A percentile compares a stretch with the other conserved stretches of the same genome.
Conservation (phyloP, 129 eudicot species). For the Pulicaria dysenterica region DNA sequence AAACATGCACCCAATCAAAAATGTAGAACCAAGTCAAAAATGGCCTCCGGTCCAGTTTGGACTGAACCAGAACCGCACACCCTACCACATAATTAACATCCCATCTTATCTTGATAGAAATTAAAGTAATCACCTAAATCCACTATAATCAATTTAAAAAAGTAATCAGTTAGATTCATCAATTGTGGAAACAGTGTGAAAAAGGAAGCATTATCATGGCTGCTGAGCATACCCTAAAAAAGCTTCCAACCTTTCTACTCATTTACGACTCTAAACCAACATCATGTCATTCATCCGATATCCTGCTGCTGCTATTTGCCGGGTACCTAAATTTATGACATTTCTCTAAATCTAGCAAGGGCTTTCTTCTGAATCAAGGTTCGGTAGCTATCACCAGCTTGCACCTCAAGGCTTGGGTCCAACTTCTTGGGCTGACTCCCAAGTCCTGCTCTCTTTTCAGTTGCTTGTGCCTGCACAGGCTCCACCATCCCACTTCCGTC, state of each 20-base stretch:
- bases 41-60: too few relatives aligned
- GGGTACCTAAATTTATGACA: slow-evolving; percentile 54
- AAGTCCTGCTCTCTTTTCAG: slow-evolving; percentile 81
- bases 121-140: background rate
- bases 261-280: slow-evolving; percentile 25
- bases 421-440: slow-evolving; percentile 90
- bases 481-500: slow-evolving; percentile 98
- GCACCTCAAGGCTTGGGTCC: slow-evolving; percentile 90
- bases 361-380: slow-evolving; percentile 96
- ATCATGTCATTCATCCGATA: background rate
- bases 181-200: background rate
- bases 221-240: background rate
- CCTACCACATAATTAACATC: too few relatives aligned
- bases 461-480: slow-evolving; percentile 88
- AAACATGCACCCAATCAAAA: too few relatives aligned
- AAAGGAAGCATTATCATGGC: slow-evolving; percentile 2
- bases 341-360: slow-evolving; percentile 88
- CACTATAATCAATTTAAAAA: background rate
- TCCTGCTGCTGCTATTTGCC: background rate
- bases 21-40: too few relatives aligned
- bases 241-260: slow-evolving; percentile 25
- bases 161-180: background rate
- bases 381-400: slow-evolving; percentile 93
- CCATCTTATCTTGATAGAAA: background rate
- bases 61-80: too few relatives aligned